Evolutionary conservation across 345 rosid genomes (phyloP).

Genomic region (Bruguiera sexangula): DNA sequence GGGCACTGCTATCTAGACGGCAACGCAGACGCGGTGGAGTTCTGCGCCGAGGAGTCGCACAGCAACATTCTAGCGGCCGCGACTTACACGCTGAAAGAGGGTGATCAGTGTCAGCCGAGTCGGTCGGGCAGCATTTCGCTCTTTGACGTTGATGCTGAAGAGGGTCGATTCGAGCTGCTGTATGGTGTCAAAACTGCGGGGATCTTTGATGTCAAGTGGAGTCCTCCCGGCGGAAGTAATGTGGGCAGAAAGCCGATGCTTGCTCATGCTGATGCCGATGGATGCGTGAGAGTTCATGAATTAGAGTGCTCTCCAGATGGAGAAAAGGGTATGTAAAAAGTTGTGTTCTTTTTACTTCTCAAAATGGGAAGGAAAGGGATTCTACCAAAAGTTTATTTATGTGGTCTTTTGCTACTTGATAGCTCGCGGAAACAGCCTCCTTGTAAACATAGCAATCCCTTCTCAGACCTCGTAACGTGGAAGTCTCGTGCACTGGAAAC

Average conservation of each 20-base stretch:
- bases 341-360: too few species aligned
- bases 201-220: conserved; percentile 82
- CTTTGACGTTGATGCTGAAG: conserved; percentile 53
- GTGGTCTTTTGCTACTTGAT: too few species aligned
- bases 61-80: conserved; percentile 61
- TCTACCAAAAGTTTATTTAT: too few species aligned
- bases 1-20: conserved; percentile 70
- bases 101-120: conserved; percentile 47
- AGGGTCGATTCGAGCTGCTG: conserved; percentile 42
- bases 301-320: conserved; percentile 19
- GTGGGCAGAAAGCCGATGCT: conserved; percentile 36
- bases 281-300: conserved; percentile 54
- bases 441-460: too few species aligned
- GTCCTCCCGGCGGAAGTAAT: conserved; percentile 31
- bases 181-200: conserved; percentile 59
- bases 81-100: conserved; percentile 76
- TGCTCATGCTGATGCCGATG: conserved; percentile 81
- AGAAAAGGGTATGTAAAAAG: conserved; percentile 5
- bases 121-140: conserved; percentile 71
- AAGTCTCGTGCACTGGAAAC: too few species aligned
- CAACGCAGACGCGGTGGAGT: conserved; percentile 79
- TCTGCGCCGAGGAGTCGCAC: conserved; percentile 53
- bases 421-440: too few species aligned
- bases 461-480: too few species aligned
- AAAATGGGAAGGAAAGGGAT: too few species aligned